Conservation (phyloP, 2,329 filamentous ascomycete species). For the Berkeleyomyces basicola region DNA sequence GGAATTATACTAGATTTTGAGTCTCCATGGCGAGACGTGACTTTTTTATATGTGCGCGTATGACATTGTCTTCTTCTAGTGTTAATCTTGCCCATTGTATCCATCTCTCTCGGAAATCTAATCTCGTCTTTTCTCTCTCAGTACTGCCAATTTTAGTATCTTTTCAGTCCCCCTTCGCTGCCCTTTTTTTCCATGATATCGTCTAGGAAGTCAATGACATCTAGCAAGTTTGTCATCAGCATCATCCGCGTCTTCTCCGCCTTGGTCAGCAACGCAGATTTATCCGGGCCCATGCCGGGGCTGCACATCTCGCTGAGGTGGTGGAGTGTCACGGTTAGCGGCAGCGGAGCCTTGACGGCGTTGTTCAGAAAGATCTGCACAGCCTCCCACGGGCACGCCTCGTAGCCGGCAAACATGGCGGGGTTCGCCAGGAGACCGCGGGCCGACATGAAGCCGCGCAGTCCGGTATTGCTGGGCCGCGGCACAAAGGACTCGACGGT, state of each 20-base stretch:
- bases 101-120: neutral
- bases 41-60: neutral
- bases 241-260: conserved; percentile 36
- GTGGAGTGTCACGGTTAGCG: conserved; percentile 46
- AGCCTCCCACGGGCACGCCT: conserved; percentile 43
- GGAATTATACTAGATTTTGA: neutral
- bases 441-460: conserved; percentile 53
- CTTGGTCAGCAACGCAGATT: conserved; percentile 35
- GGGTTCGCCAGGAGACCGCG: conserved; percentile 52
- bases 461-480: conserved; percentile 28
- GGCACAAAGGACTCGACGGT: conserved; percentile 17
- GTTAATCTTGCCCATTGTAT: neutral
- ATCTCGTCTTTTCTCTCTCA: neutral
- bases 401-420: conserved; percentile 42
- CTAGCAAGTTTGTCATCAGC: conserved; percentile 34
- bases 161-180: neutral
- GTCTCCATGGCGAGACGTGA: neutral
- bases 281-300: conserved; percentile 37
- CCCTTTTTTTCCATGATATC: conserved; percentile 25
- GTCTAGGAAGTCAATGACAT: conserved; percentile 45
- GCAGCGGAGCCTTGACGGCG: conserved; percentile 39
- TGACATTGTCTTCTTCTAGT: conserved; percentile 1
- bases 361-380: conserved; percentile 46
- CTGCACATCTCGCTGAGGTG: conserved; percentile 52
- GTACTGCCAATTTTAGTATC: neutral